Evolutionary conservation across 164 flowering plant genomes (phyloP).

Genomic region (Stephania cephalantha): DNA sequence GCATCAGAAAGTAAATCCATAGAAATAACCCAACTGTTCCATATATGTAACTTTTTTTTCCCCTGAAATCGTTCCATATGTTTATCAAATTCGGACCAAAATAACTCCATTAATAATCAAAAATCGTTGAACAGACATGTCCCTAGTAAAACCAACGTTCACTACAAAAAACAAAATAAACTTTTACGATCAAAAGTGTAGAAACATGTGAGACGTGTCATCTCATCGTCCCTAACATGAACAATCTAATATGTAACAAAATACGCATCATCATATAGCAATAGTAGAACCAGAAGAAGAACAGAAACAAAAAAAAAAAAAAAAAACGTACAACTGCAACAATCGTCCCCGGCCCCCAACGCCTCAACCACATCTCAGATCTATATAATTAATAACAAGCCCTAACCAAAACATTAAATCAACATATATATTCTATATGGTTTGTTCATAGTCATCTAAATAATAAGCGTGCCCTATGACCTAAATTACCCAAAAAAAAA

Average conservation of each 20-base stretch:
- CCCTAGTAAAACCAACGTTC: not conserved
- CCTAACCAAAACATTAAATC: not conserved
- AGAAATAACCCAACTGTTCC: not conserved
- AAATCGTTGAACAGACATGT: not conserved
- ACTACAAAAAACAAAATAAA: not conserved
- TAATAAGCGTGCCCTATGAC: not conserved
- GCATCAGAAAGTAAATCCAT: not conserved
- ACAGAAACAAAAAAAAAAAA: not conserved
- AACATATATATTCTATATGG: not conserved
- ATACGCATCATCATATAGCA: not conserved
- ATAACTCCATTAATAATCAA: not conserved
- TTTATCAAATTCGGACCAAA: not conserved
- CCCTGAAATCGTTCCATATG: not conserved
- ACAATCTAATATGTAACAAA: not conserved
- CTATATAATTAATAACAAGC: not conserved
- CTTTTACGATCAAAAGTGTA: not conserved
- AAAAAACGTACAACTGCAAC: not conserved
- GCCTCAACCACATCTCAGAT: not conserved
- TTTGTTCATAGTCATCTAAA: not conserved
- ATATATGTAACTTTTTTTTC: not conserved
- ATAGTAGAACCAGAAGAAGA: not conserved
- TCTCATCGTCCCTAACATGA: not conserved
- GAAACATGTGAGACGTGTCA: not conserved
- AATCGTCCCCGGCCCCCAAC: not conserved
- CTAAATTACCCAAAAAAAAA: slow-evolving; percentile 8